phyloP scores from a whole-genome alignment of 225 moss, liverwort and hornwort species.

The Rhytidiadelphus loreus region DNA sequence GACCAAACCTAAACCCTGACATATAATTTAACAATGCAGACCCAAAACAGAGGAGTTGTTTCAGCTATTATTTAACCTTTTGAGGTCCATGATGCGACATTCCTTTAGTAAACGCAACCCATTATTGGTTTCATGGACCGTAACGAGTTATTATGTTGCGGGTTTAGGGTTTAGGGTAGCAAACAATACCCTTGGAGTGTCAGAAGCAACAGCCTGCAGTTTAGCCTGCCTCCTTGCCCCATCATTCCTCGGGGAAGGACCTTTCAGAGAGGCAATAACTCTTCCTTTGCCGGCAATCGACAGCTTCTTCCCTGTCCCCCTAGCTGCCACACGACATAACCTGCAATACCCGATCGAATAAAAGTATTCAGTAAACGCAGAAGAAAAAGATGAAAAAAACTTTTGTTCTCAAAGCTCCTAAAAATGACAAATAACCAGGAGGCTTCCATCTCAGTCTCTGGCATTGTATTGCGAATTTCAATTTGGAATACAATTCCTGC shows the following conservation, averaged over 20 bases:
- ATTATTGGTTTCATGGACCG: too few species aligned
- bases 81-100: too few species aligned
- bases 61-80: too few species aligned
- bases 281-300: not conserved
- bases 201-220: conserved; percentile 43
- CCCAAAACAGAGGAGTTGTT: too few species aligned
- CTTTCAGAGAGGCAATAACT: not conserved
- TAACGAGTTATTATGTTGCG: too few species aligned
- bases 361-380: not conserved
- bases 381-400: not conserved
- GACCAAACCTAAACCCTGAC: too few species aligned
- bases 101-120: too few species aligned
- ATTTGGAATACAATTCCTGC: not conserved
- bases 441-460: not conserved
- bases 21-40: too few species aligned
- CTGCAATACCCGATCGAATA: conserved; percentile 8
- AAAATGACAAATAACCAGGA: not conserved
- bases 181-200: conserved; percentile 17
- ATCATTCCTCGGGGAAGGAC: not conserved
- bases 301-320: not conserved
- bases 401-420: not conserved
- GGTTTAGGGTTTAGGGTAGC: too few species aligned
- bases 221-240: conserved; percentile 10
- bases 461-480: not conserved
- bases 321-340: conserved; percentile 1